Percentiles rank a stretch among this genome's conserved stretches.
Conservation (phyloP, 192 early-diverging fungal species). For the Podochytrium sp. region DNA sequence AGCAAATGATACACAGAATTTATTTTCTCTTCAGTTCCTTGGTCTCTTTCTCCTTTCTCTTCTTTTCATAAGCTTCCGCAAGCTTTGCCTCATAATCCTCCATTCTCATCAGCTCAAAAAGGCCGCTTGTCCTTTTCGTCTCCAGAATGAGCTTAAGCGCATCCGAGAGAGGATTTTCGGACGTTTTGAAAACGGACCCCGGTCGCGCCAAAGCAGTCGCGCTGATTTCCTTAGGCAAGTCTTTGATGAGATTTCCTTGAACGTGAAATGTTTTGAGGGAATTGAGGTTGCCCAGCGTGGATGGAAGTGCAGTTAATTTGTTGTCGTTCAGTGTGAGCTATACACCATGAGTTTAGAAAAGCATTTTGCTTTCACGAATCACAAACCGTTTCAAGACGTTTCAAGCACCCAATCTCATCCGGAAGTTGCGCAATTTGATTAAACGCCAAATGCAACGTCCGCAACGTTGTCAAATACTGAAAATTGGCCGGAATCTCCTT, state of each 20-base stretch:
- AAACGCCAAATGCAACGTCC: slow-evolving; percentile 42
- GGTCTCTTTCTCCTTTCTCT: neutral
- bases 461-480: slow-evolving; percentile 44
- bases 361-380: neutral
- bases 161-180: neutral
- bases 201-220: neutral
- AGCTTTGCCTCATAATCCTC: neutral
- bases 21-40: neutral
- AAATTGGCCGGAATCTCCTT: slow-evolving; percentile 46
- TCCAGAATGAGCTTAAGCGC: neutral
- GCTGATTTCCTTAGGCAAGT: neutral
- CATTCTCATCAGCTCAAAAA: neutral
- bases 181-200: neutral
- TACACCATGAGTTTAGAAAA: too few species aligned
- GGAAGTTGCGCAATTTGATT: slow-evolving; percentile 44
- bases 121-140: neutral
- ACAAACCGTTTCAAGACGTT: slow-evolving; percentile 36
- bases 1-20: neutral
- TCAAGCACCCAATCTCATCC: slow-evolving; percentile 46
- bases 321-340: too few species aligned
- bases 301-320: too few species aligned
- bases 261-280: neutral
- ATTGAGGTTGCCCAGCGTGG: neutral
- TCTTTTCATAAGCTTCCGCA: neutral
- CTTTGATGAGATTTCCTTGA: neutral